Evolutionary conservation across 768 basidiomycete species (phyloP).

Genomic region (Coprinellus micaceus): DNA sequence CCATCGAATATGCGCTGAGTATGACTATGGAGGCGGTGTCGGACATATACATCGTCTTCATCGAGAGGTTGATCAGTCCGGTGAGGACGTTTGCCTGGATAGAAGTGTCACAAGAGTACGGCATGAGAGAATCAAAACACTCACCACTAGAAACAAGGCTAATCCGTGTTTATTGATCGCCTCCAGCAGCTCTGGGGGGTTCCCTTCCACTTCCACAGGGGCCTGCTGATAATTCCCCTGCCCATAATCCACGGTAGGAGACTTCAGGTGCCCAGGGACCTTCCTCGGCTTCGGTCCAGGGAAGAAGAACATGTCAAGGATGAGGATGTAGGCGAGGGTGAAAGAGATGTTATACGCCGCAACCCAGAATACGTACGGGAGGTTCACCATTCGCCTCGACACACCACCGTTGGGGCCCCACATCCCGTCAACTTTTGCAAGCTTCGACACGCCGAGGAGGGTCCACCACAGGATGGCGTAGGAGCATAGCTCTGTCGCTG

Average conservation of each 20-base stretch:
- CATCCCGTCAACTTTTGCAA: slow-evolving; percentile 37
- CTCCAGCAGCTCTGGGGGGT: slow-evolving; percentile 58
- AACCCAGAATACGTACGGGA: slow-evolving; percentile 87
- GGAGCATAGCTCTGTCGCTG: slow-evolving; percentile 69
- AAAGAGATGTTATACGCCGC: slow-evolving; percentile 86
- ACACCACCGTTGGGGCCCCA: slow-evolving; percentile 30
- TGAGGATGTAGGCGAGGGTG: slow-evolving; percentile 71
- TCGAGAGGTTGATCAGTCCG: slow-evolving; percentile 75
- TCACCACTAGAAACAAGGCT: slow-evolving; percentile 73
- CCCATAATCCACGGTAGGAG: background rate
- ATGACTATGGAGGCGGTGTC: slow-evolving; percentile 57
- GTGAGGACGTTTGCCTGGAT: slow-evolving; percentile 82
- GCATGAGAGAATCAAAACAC: slow-evolving; percentile 28
- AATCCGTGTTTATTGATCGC: slow-evolving; percentile 84
- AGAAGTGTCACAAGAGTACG: no score
- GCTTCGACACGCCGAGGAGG: slow-evolving; percentile 38
- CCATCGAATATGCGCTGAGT: slow-evolving; percentile 56
- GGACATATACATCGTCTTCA: slow-evolving; percentile 77
- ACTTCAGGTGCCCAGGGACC: slow-evolving; percentile 4
- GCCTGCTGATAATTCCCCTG: no score
- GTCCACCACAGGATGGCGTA: slow-evolving; percentile 82
- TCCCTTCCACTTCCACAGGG: slow-evolving; percentile 11
- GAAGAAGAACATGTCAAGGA: slow-evolving; percentile 68
- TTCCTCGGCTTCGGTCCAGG: slow-evolving; percentile 35
- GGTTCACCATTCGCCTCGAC: slow-evolving; percentile 60